A percentile compares a stretch with the other conserved stretches of the same genome.
Evolutionary conservation across 139 green algal species (phyloP).

Genomic region (Marvania coccoides): DNA sequence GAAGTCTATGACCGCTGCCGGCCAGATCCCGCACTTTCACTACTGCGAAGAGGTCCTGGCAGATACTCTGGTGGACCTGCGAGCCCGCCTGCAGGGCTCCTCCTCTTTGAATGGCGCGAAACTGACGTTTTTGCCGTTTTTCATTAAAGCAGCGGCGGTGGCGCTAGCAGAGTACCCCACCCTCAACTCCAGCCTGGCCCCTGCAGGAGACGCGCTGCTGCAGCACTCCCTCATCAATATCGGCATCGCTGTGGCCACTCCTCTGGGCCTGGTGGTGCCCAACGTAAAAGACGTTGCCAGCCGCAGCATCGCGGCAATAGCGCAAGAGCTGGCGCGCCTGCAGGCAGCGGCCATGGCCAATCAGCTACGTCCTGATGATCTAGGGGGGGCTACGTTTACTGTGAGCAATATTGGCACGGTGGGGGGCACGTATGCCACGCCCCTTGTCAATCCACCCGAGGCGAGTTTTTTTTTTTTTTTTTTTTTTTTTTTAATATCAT

Average conservation of each 20-base stretch:
- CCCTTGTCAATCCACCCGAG: conserved; percentile 64
- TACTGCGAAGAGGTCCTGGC: conserved; percentile 67
- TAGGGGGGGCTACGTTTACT: conserved; percentile 71
- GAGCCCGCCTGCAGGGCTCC: conserved; percentile 29
- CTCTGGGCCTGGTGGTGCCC: conserved; percentile 75
- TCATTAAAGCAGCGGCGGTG: conserved; percentile 79
- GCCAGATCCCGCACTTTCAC: conserved; percentile 74
- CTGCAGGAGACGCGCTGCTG: conserved; percentile 56
- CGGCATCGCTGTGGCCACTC: conserved; percentile 83
- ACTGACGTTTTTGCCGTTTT: conserved; percentile 76
- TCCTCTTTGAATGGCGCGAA: conserved; percentile 29
- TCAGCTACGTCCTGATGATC: conserved; percentile 47
- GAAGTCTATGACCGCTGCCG: conserved; percentile 58
- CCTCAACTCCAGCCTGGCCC: conserved; percentile 67
- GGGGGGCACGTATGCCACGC: conserved; percentile 73
- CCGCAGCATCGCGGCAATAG: conserved; percentile 50
- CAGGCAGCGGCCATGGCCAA: conserved; percentile 56
- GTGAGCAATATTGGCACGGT: conserved; percentile 88
- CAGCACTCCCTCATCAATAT: conserved; percentile 76
- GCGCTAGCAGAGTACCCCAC: conserved; percentile 55
- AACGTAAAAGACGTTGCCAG: conserved; percentile 64
- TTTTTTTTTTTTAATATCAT: no score
- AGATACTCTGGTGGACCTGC: conserved; percentile 46
- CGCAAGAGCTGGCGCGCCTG: conserved; percentile 56
- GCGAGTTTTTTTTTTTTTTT: not conserved